phyloP scores from a whole-genome alignment of 495 filamentous ascomycete species.

The Xylaria castorea region DNA sequence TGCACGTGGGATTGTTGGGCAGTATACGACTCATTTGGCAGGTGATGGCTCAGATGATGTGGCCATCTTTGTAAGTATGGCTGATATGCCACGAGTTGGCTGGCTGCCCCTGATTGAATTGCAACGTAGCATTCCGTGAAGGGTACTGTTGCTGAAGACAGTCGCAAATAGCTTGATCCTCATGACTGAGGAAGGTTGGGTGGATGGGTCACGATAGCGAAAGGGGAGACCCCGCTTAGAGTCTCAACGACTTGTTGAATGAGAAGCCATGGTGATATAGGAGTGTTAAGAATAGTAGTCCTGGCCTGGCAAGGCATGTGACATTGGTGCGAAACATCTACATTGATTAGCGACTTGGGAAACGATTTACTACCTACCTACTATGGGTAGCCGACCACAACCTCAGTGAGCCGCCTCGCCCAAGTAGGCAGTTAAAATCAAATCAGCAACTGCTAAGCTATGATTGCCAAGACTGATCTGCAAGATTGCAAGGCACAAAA shows the following conservation, averaged over 20 bases:
- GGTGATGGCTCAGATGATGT: constrained; percentile 19
- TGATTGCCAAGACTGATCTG: constrained; percentile 23
- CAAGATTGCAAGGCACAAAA: not conserved
- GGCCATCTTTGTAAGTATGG: not conserved
- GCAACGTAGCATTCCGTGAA: constrained; percentile 16
- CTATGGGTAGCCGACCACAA: constrained; percentile 11
- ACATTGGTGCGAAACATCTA: constrained; percentile 19
- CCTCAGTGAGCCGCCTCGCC: constrained; percentile 8
- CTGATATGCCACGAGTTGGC: constrained; percentile 4
- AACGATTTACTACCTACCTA: constrained; percentile 23
- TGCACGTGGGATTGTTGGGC: constrained; percentile 4
- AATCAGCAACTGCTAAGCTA: not conserved
- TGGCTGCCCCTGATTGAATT: not conserved
- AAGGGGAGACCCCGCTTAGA: not conserved
- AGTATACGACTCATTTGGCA: constrained; percentile 5
- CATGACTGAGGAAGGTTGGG: constrained; percentile 8
- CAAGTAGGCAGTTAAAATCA: constrained; percentile 14
- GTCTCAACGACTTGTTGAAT: not conserved
- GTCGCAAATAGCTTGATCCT: not conserved
- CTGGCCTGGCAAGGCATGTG: constrained; percentile 19
- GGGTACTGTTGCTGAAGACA: not conserved
- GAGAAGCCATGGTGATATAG: not conserved
- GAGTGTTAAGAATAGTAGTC: not conserved
- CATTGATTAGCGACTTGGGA: constrained; percentile 8
- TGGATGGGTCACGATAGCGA: constrained; percentile 2